These are phyloP conservation scores for Marchantia polymorpha DNA, from an alignment of 225 moss, liverwort and hornwort species.

Conservation along the genomic window DNA sequence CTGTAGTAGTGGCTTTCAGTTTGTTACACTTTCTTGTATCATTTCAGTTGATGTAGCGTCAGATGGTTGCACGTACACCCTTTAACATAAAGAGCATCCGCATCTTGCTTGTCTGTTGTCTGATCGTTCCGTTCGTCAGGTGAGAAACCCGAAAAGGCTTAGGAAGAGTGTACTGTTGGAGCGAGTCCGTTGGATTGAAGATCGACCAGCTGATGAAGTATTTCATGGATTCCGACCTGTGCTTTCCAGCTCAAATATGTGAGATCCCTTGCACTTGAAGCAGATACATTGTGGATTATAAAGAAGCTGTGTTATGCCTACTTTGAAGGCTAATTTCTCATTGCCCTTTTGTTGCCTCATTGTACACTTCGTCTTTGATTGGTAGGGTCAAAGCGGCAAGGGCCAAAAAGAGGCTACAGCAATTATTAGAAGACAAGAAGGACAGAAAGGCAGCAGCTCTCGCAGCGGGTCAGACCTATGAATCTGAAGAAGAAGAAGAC, in stretches of 20 bases:
- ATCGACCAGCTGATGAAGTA: constrained; percentile 80
- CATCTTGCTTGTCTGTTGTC: not conserved
- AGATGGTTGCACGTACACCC: not conserved
- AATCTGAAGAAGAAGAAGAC: constrained; percentile 80
- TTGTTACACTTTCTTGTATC: not conserved
- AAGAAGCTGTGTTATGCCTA: not conserved
- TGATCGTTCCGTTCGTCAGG: constrained; percentile 29
- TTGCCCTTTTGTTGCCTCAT: not conserved
- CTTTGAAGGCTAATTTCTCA: not conserved
- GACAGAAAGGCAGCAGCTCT: constrained; percentile 85
- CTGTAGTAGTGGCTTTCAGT: not conserved
- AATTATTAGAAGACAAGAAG: constrained; percentile 86
- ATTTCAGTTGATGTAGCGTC: not conserved
- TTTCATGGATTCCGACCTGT: constrained; percentile 94
- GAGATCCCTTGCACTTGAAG: constrained; percentile 19
- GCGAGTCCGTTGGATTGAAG: constrained; percentile 92
- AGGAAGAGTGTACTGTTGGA: constrained; percentile 71
- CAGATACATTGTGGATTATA: not conserved
- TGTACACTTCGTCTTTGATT: not conserved
- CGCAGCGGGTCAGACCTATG: constrained; percentile 86
- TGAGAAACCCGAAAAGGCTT: constrained; percentile 62
- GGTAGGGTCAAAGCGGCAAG: constrained; percentile 86
- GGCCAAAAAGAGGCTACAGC: constrained; percentile 77
- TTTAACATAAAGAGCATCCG: not conserved
- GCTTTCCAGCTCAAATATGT: constrained; percentile 81